Evolutionary conservation across 1,284 basidiomycete genomes (phyloP).

Genomic region (Ceratobasidium sp.): DNA sequence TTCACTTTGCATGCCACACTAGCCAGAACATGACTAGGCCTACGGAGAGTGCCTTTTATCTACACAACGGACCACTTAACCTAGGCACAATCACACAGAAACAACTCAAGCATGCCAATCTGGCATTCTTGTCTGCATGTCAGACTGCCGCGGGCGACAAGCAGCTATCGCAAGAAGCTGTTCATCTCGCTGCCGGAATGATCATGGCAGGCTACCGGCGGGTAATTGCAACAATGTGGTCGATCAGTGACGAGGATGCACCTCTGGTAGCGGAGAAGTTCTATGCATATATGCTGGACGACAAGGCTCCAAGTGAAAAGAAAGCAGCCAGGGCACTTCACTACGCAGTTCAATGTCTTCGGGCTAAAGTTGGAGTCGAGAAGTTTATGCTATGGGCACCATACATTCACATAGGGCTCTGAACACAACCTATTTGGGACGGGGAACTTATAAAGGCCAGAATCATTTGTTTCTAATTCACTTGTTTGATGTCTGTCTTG

Average conservation of each 20-base stretch:
- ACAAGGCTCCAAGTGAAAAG: background rate
- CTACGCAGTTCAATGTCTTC: background rate
- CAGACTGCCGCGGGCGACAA: conserved; percentile 4
- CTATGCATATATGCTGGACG: background rate
- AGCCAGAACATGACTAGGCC: conserved; percentile 3
- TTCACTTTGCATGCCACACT: conserved; percentile 36
- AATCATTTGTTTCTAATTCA: too few relatives aligned
- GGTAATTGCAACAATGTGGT: too few relatives aligned
- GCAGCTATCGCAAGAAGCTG: background rate
- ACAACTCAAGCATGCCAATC: background rate
- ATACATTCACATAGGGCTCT: background rate
- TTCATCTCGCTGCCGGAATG: conserved; percentile 14
- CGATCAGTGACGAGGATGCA: conserved; percentile 20
- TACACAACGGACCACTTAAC: conserved; percentile 6
- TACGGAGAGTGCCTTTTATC: conserved; percentile 6
- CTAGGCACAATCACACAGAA: conserved; percentile 6
- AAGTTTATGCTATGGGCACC: background rate
- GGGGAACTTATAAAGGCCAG: too few relatives aligned
- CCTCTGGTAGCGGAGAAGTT: conserved; percentile 8
- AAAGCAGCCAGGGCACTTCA: conserved; percentile 17
- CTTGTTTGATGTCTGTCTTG: too few relatives aligned
- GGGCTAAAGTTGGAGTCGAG: background rate
- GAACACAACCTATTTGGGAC: too few relatives aligned
- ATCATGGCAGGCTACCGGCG: background rate
- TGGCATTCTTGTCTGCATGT: too few relatives aligned